Base-by-base conservation (phyloP, 768 basidiomycete genomes). In the Paxillus rubicundulus region DNA sequence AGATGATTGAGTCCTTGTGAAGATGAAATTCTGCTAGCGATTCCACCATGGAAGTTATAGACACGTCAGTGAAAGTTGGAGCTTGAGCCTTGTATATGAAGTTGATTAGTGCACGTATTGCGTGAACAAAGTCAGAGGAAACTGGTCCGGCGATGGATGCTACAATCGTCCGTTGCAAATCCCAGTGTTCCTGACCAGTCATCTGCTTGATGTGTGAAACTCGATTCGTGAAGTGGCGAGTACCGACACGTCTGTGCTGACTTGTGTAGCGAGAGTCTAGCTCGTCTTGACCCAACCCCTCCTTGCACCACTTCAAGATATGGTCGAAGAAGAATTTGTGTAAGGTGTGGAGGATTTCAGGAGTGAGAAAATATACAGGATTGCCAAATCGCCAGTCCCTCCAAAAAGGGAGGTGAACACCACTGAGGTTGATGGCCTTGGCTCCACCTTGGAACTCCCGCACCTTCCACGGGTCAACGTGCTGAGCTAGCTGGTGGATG, bases 171-270 rank as follows among this genome's bases (percentile, higher is more conserved):
- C 62, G 50, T 49, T 77, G 67, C 4, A 78, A 53, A 27, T 78
- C 66, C 0, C 66, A 52, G 45, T 30, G 28, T 30, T 30, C 28
- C 28, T 7, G 28, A 30, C 28, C 28, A 30, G 28, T 30, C 28
- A 30, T 70, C 50, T 77, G 75, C 27, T 76, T 75, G 27, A 77
- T 37, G 8, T 62, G 58, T 6, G 68, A 73, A 5, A 77, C 69
- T 0, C 77, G 73, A 18, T 70, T 62, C 7, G 59, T 52, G 47
- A 77, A 78, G 24, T 76, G 74, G n/a, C 66, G 54, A 45, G 61
- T 70, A 12, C 72, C 71, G 7, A 58, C 16, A 1, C 13, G 18
- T 33, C 51, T 55, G 47, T 61, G 57, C 0, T 54, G 49, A 30
- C 24, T 46, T n/a, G 38, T 2, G 28, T 16, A 60, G 0, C 16